Evolutionary conservation across 2,329 filamentous ascomycete species (phyloP).

Genomic region (Apiospora hydei): DNA sequence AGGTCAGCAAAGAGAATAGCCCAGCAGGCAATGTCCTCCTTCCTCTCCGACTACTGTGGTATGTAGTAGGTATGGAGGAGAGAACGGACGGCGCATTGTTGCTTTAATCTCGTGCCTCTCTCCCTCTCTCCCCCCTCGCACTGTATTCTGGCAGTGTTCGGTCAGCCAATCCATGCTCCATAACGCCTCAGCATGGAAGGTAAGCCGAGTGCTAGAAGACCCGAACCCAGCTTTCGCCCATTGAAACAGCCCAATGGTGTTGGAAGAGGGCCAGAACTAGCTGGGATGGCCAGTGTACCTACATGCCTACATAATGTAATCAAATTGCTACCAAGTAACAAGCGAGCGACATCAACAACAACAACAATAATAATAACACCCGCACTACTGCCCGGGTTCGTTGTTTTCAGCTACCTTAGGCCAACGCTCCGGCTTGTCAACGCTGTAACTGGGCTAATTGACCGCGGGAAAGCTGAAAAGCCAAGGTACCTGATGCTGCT

Average conservation of each 20-base stretch:
- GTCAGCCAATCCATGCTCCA: constrained; percentile 13
- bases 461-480: not conserved
- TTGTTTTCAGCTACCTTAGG: constrained; percentile 18
- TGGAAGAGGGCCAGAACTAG: not conserved
- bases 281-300: constrained; percentile 11
- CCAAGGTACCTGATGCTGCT: constrained; percentile 7
- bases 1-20: not conserved
- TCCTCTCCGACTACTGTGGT: not conserved
- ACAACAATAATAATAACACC: constrained; percentile 20
- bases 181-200: constrained; percentile 18
- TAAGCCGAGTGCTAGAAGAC: constrained; percentile 1
- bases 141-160: not conserved
- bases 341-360: constrained; percentile 18
- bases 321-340: constrained; percentile 20
- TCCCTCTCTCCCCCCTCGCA: not conserved
- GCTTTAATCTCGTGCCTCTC: not conserved
- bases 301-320: constrained; percentile 9
- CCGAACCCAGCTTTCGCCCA: constrained; percentile 9
- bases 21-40: not conserved
- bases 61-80: not conserved
- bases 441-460: constrained; percentile 5
- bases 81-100: constrained; percentile 11
- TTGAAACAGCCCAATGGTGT: constrained; percentile 14
- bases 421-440: constrained; percentile 9
- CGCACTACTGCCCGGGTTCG: constrained; percentile 13